phyloP scores from a whole-genome alignment of 148 eudicot genomes.

The Chenopodium quinoa region DNA sequence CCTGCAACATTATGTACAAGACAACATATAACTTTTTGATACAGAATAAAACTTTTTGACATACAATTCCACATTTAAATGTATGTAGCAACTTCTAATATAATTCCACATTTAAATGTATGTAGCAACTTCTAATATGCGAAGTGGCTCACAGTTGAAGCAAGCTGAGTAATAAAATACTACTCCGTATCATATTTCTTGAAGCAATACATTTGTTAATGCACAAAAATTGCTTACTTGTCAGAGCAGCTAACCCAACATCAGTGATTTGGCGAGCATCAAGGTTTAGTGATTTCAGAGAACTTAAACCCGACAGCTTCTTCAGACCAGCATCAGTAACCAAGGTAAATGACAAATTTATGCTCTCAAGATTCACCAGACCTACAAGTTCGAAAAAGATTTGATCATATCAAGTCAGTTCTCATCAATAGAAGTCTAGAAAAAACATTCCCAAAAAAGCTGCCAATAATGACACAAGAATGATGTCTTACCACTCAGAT shows the following conservation, averaged over 20 bases:
- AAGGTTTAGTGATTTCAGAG: conserved; percentile 79
- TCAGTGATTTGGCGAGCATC: conserved; percentile 90
- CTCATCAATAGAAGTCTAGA: not conserved
- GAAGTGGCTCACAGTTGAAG: not conserved
- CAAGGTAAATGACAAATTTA: conserved; percentile 84
- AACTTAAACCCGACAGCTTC: conserved; percentile 77
- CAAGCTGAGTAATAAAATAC: not conserved
- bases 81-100: not conserved
- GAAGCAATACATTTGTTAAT: not conserved
- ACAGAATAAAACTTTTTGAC: not conserved
- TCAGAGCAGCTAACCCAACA: conserved; percentile 80
- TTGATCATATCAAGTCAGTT: not conserved
- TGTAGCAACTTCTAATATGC: not conserved
- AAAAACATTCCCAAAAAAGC: not conserved
- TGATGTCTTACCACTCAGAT: conserved; percentile 62
- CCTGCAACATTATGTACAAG: conserved; percentile 41
- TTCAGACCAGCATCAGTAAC: conserved; percentile 76
- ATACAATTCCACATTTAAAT: not conserved
- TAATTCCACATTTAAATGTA: not conserved
- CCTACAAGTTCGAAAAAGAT: conserved; percentile 37
- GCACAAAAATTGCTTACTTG: conserved; percentile 50
- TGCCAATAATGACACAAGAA: not conserved
- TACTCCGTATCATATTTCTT: not conserved
- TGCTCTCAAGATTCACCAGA: conserved; percentile 66
- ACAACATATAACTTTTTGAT: not conserved